These are phyloP conservation scores for Fusarium aywerte DNA, from an alignment of 2,329 filamentous ascomycete species.

Conservation along the genomic window DNA sequence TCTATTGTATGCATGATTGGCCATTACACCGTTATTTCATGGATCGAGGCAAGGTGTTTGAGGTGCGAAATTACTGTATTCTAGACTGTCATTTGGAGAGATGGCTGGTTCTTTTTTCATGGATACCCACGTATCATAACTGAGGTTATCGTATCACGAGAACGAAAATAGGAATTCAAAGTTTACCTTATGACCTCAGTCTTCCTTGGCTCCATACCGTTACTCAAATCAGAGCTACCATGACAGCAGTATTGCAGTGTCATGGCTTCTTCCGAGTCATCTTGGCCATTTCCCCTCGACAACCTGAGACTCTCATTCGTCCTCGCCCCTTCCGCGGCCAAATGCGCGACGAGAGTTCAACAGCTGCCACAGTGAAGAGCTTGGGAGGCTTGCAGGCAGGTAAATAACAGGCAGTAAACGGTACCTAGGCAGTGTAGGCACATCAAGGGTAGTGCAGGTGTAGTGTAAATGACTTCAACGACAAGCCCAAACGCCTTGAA, in stretches of 20 bases:
- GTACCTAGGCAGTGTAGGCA: not conserved
- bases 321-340: constrained; percentile 34
- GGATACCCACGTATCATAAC: constrained; percentile 36
- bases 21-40: constrained; percentile 19
- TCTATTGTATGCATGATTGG: constrained; percentile 15
- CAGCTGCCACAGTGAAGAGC: not conserved
- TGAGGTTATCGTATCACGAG: constrained; percentile 5
- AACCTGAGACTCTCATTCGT: constrained; percentile 17
- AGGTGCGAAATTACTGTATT: constrained; percentile 39
- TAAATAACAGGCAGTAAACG: not conserved
- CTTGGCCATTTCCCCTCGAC: not conserved
- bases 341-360: constrained; percentile 27
- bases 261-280: not conserved
- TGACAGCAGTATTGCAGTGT: not conserved
- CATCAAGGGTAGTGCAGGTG: too few relatives aligned
- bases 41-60: constrained; percentile 38
- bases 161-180: constrained; percentile 21
- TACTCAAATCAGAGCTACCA: not conserved
- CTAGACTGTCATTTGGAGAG: constrained; percentile 30
- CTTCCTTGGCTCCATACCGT: not conserved
- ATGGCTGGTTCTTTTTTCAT: constrained; percentile 8
- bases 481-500: not conserved
- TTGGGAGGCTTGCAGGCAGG: not conserved
- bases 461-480: constrained; percentile 15
- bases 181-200: constrained; percentile 14